Conservation (phyloP, 2,329 filamentous ascomycete species). For the Fonsecaea monophora region DNA sequence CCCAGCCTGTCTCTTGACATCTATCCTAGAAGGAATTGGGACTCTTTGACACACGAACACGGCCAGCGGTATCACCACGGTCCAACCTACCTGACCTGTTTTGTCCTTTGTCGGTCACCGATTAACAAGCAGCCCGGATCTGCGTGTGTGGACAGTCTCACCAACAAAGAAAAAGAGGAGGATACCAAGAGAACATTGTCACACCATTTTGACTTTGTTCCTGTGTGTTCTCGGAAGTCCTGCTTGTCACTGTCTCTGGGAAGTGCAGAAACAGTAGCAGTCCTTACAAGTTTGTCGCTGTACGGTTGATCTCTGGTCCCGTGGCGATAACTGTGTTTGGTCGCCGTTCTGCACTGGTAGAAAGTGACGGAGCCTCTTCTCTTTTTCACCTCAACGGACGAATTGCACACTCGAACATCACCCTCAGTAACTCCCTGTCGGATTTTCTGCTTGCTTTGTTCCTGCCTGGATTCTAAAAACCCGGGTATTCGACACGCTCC, state of each 20-base stretch:
- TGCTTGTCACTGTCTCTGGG: conserved; percentile 7
- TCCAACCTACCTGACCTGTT: neutral
- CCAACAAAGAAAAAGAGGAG: conserved; percentile 28
- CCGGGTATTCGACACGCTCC: neutral
- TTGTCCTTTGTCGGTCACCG: conserved; percentile 25
- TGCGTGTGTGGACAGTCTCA: conserved; percentile 27
- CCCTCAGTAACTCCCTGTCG: conserved; percentile 5
- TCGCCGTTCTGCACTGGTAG: conserved; percentile 13
- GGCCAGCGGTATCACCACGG: conserved; percentile 10
- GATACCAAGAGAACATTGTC: conserved; percentile 29
- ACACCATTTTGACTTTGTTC: conserved; percentile 16
- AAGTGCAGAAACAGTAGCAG: conserved; percentile 9
- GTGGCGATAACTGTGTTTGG: conserved; percentile 31
- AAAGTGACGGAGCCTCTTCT: neutral
- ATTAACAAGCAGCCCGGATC: conserved; percentile 31
- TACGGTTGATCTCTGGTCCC: conserved; percentile 40
- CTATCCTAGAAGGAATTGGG: conserved; percentile 24
- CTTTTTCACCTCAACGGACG: neutral
- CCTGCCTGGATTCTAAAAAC: conserved; percentile 16
- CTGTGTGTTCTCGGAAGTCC: conserved; percentile 6
- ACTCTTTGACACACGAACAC: conserved; percentile 14
- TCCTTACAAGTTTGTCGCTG: conserved; percentile 28
- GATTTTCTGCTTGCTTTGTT: conserved; percentile 22
- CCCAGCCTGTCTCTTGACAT: conserved; percentile 29
- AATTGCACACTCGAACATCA: conserved; percentile 9